Base-by-base conservation (phyloP, 345 rosid genomes). In the Heritiera fomes region DNA sequence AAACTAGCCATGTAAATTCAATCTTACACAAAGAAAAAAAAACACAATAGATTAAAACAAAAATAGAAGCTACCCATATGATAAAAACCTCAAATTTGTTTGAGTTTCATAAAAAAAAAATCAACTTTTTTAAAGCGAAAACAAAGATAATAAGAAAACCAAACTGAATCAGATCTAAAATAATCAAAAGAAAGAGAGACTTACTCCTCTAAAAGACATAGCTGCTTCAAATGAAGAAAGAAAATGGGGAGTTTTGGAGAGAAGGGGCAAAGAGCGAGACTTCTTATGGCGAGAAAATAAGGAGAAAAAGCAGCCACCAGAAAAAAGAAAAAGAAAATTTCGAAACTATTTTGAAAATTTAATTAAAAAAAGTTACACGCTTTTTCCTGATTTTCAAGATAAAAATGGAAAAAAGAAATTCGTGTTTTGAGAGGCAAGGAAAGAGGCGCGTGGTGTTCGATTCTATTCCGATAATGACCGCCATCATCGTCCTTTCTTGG, bases 141-240 rank as follows among this genome's bases (percentile, higher is more conserved):
- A 73, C 32, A 59, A n/a, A 34, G 59, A 30, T 11, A 13, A 71
- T 55, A n/a, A 23, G 52, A 56, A 77, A 14, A 49, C 66, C 23
- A 56, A 77, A 62, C 18, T 28, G 46, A 49, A 58, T 23, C 62
- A 72, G 77, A 72, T 62, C 71, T 61, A 63, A 38, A 40, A 34
- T 38, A 73, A 15, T 15, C 52, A 50, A 15, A 17, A 62, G 18
- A 60, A 38, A 61, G 38, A 63, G 45, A 40, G n/a, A 67, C 85
- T 83, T 81, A 88, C 91, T 75, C 91, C 85, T 84, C 85, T 78
- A 78, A 79, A 88, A 73, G 89, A 69, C 88, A 87, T 87, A 70
- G 77, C 80, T 50, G 74, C 83, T 56, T 41, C 59, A 49, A 71
- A n/a, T 55, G 63, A 52, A 55, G 73, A 41, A 67, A 58, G 13